Conservation (phyloP, 495 filamentous ascomycete genomes). For the Acidiella bohemica region DNA sequence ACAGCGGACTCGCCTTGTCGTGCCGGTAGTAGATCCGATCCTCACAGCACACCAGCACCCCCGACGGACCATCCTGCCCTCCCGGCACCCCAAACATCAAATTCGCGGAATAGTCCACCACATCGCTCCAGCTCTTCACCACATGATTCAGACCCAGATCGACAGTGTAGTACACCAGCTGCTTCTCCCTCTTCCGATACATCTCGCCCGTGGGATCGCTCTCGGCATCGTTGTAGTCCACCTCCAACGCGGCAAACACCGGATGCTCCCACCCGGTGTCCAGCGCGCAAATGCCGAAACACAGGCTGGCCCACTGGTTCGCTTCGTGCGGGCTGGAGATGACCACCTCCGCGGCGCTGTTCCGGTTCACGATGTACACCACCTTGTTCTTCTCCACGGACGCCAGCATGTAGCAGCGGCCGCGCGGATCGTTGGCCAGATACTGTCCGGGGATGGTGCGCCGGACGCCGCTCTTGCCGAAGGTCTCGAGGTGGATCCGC, state of each 20-base stretch:
- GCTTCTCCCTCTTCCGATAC: constrained; percentile 68
- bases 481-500: constrained; percentile 87
- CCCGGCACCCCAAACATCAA: constrained; percentile 94
- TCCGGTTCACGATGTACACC: constrained; percentile 94
- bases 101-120: constrained; percentile 77
- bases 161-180: constrained; percentile 90
- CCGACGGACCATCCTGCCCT: constrained; percentile 83
- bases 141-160: constrained; percentile 96
- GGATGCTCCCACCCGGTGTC: constrained; percentile 97
- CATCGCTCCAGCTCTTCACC: constrained; percentile 86
- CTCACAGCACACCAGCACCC: constrained; percentile 86
- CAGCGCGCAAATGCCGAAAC: constrained; percentile 71
- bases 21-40: constrained; percentile 92
- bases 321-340: constrained; percentile 97
- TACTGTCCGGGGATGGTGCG: constrained; percentile 92
- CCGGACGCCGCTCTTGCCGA: constrained; percentile 91
- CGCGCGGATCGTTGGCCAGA: constrained; percentile 86
- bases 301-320: constrained; percentile 84
- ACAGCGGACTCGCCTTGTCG: constrained; percentile 76
- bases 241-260: constrained; percentile 84
- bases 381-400: constrained; percentile 98
- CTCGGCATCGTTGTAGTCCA: constrained; percentile 84
- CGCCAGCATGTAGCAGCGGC: constrained; percentile 84
- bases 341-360: constrained; percentile 82
- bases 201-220: constrained; percentile 81